Conservation (phyloP, 2,329 filamentous ascomycete species). For the Myriosclerotinia scirpicola region DNA sequence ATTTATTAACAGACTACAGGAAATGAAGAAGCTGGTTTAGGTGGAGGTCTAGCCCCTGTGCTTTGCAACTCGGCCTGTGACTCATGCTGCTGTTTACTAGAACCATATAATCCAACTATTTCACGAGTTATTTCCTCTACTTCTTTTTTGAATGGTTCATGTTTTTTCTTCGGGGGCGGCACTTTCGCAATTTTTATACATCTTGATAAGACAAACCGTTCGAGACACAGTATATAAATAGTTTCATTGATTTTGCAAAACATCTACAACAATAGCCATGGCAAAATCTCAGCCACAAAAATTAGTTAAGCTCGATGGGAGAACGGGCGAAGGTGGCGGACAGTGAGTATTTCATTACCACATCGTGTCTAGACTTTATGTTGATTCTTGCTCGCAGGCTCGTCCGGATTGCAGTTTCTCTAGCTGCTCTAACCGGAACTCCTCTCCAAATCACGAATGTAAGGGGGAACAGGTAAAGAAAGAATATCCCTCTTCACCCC, state of each 20-base stretch:
- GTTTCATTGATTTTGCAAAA: background rate
- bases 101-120: background rate
- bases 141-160: background rate
- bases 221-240: constrained; percentile 2
- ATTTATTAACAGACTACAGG: no score
- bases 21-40: no score
- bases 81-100: background rate
- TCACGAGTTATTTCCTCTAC: no score
- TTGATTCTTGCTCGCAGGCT: no score
- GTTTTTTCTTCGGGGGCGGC: background rate
- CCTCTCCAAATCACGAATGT: no score
- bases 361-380: no score
- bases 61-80: background rate
- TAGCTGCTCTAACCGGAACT: no score
- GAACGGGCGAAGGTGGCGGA: constrained; percentile 61
- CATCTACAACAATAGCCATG: background rate
- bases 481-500: no score
- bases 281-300: constrained; percentile 29
- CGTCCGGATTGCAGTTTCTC: no score
- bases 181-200: background rate
- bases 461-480: no score
- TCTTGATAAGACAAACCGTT: background rate
- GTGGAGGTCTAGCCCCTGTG: background rate
- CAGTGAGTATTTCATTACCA: constrained; percentile 41
- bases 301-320: constrained; percentile 53